Base-by-base conservation (phyloP, 257 asterid species). In the Lithospermum erythrorhizon region DNA sequence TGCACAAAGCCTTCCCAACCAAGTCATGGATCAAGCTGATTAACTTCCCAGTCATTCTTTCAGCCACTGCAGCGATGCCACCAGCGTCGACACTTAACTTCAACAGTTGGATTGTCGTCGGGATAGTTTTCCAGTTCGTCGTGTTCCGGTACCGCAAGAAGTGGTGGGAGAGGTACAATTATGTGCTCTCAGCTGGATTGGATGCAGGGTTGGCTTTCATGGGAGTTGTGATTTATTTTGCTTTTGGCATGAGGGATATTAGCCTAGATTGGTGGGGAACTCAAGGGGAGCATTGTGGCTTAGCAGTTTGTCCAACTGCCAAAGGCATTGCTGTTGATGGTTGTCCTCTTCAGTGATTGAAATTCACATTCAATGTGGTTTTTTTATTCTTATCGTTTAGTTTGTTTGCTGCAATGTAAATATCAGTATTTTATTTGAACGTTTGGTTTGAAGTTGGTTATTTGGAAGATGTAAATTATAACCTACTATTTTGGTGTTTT, bases 161-260 rank as follows among this genome's bases (percentile, higher is more conserved):
- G 17, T 89, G 97, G 97, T 89, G 97, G 97, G 73, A 66, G 68
- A 82, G 77, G 68, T 79, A 89, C 64, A 87, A 84, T 55, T 86
- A 89, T 18, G 76, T 89, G 0, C 73, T 89, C 0, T 83, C 88
- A 1, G 94, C 97, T 1, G 97, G 83, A 1, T 3, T 89, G 76
- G 95, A 89, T 59, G 94, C 93, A 0, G 95, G 97, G 3, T 0
- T 83, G 52, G 95, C 97, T 0, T 87, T 87, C 70, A 84, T 84
- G 97, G 87, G 73, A 2, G 89, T 84, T 52, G 54, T 73, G 2
- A 17, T 89, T 51, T 86, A 70, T 35, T 73, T 89, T 66, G 25
- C 68, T 0, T 55, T 82, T 1, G 77, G 73, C 1, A 53, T 68
- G 3, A 56, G 70, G 67, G 49, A 59, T 1, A 61, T 70, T 2